Conservation (phyloP, 345 rosid species). For the Ailanthus altissimus region DNA sequence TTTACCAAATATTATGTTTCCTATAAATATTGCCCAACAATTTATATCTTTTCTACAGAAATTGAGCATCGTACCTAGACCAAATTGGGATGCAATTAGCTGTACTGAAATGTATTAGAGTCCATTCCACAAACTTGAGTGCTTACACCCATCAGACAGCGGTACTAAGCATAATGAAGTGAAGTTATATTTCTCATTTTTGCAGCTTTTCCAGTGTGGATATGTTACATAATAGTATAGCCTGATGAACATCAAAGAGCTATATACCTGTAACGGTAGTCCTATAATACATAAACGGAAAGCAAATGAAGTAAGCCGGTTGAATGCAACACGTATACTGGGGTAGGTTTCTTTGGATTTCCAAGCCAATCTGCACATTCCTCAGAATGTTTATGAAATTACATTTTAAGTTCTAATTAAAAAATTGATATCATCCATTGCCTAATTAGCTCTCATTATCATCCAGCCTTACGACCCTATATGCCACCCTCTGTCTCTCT, state of each 20-base stretch:
- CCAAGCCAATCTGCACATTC: neutral
- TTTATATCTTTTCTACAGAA: too few relatives aligned
- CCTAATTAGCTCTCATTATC: neutral
- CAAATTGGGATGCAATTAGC: neutral
- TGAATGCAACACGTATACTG: neutral
- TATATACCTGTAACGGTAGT: neutral
- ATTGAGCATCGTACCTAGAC: neutral
- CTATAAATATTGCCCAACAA: too few relatives aligned
- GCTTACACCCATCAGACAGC: neutral
- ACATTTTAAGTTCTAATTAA: neutral
- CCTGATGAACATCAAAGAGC: neutral
- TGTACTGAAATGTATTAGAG: neutral
- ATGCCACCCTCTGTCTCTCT: neutral
- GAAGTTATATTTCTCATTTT: neutral
- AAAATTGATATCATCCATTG: neutral
- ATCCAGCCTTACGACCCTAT: neutral
- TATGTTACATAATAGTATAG: neutral
- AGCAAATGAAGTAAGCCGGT: neutral
- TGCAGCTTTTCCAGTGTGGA: neutral
- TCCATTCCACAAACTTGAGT: neutral
- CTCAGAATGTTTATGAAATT: neutral
- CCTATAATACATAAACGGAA: neutral
- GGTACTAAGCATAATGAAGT: neutral
- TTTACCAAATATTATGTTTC: neutral
- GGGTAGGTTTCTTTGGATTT: neutral